Conservation (phyloP, 208 protist genomes). For the Trypanosoma rangeli region DNA sequence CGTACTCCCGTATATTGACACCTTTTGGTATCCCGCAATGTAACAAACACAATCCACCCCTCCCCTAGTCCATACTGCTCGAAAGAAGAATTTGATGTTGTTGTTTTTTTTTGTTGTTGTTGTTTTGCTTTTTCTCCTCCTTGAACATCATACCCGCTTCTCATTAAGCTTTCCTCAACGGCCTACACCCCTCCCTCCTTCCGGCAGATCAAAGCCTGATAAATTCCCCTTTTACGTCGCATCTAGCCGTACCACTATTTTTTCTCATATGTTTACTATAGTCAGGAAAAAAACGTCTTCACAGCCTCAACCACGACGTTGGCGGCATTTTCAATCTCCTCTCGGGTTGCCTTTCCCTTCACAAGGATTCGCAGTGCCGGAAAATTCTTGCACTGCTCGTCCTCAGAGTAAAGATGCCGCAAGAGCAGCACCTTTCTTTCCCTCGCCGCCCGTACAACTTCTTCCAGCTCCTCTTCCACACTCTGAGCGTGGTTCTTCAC, state of each 20-base stretch:
- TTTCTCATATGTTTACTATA: not conserved
- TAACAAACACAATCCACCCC: too few species aligned
- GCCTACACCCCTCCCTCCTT: not conserved
- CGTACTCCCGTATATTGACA: too few species aligned
- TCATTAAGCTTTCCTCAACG: not conserved
- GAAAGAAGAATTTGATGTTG: too few species aligned
- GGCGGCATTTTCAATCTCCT: constrained; percentile 46
- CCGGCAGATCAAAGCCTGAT: not conserved
- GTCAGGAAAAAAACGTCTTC: constrained; percentile 52
- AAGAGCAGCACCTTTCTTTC: constrained; percentile 58
- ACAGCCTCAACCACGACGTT: constrained; percentile 54
- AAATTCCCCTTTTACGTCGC: constrained; percentile 18
- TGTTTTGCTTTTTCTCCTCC: not conserved
- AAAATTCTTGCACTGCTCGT: constrained; percentile 53
- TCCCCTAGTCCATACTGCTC: too few species aligned
- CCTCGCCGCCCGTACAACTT: constrained; percentile 48
- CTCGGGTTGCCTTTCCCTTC: constrained; percentile 55
- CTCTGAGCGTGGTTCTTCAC: constrained; percentile 30
- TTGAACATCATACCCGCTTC: not conserved
- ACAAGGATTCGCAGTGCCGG: constrained; percentile 67
- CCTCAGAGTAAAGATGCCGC: constrained; percentile 64
- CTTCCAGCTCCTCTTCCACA: constrained; percentile 64
- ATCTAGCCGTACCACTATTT: not conserved
- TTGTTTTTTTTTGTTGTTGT: not conserved
- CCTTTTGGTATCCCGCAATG: too few species aligned